Percentiles rank a stretch among this genome's conserved stretches.
Conservation (phyloP, 331 rosid species). For the Cydonia oblonga region DNA sequence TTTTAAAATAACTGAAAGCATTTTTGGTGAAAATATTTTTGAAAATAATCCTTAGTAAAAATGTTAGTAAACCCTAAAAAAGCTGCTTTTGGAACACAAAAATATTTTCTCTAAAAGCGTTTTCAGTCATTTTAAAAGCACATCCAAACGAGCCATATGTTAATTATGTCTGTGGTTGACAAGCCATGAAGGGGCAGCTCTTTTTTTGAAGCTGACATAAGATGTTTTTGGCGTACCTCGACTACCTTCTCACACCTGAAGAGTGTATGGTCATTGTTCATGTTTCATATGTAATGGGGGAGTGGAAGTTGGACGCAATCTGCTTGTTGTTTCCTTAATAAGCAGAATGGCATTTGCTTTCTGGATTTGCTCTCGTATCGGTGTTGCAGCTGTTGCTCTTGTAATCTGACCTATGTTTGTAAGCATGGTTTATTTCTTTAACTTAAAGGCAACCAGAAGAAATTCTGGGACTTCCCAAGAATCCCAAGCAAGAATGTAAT, state of each 20-base stretch:
- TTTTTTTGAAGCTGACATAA: background rate
- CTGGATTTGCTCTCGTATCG: background rate
- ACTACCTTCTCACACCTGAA: background rate
- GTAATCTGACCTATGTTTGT: background rate
- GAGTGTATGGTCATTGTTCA: background rate
- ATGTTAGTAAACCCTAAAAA: no score
- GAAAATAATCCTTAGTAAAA: no score
- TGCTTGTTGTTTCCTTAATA: background rate
- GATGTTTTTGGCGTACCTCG: background rate
- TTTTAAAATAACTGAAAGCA: no score
- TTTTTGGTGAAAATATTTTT: no score
- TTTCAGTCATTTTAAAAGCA: no score
- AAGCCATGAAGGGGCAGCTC: background rate
- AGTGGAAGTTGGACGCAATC: background rate
- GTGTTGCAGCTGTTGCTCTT: background rate
- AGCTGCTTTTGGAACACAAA: no score
- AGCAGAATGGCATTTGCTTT: background rate
- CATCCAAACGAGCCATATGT: background rate
- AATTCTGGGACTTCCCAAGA: no score
- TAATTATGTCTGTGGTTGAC: background rate
- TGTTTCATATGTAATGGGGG: background rate
- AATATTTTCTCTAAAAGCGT: no score
- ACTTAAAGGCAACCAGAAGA: background rate
- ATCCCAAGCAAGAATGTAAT: no score
- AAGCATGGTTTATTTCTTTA: background rate